Base-by-base conservation (phyloP, 192 early-diverging fungal genomes). In the Tieghemiomyces parasiticus region DNA sequence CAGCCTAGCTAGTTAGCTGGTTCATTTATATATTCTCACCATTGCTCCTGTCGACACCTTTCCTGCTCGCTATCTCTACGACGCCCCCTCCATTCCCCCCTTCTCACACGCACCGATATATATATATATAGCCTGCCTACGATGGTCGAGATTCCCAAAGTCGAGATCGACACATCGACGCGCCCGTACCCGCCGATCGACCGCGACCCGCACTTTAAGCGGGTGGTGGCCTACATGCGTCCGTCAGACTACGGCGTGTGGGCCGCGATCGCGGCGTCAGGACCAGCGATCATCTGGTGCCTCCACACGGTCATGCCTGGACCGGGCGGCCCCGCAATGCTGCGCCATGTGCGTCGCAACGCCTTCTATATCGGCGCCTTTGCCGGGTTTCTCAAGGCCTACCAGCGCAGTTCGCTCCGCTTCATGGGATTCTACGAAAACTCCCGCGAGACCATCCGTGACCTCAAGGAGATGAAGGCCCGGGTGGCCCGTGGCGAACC, bases 401-500 rank as follows among this genome's bases (percentile, higher is more conserved):
- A 86, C 63, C 76, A 85, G 59, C 68, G 75, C 32, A 31, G 42
- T 24, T 71, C 66, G 28, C 85, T 84, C 46, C 81, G 93, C 64
- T 97, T 97, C 78, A 92, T 85, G 85, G 94, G 94, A 31, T 85
- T 84, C 75, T 71, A 68, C 26, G 94, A 97, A 70, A 97, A 97
- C 70, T 70, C 69, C 44, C 72, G 77, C 44, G 94, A 97, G 71
- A 81, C 81, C 33, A 76, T 71, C 55, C 81, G 69, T 72, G 80
- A 86, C 71, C 71, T 70, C 26, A 63, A 60, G 25, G 87, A 89
- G 72, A 80, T 85, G 71, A 60, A 54, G 26, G 73, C 78, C 45
- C 71, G 78, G 22, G 67, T 78, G 62, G 78, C 74, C 46, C 71
- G 78, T 63, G 87, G 87, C 42, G 82, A 85, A 61, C 63, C 83